Base-by-base conservation (phyloP, 1,284 basidiomycete genomes). In the Erythrobasidium hasegawianum region DNA sequence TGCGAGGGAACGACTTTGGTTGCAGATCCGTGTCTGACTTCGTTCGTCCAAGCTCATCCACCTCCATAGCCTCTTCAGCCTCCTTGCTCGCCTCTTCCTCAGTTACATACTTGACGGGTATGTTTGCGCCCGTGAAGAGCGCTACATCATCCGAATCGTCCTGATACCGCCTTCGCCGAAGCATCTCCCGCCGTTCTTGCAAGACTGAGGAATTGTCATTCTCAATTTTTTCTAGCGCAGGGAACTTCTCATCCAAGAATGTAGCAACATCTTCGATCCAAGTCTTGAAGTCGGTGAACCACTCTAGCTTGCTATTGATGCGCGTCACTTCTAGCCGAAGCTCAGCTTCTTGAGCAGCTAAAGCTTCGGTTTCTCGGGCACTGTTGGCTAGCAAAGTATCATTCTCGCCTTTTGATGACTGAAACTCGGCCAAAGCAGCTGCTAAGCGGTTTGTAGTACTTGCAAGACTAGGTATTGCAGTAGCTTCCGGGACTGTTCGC, bases 161-260 rank as follows among this genome's bases (percentile, higher is more conserved):
- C 4, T 80, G 80, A 27, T 75, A 79, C 65, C 90, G 82, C 11
- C 92, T 84, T 43, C 81, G 81, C 1, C 79, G 73, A 67, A 90
- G 79, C 80, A 95, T 86, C 2, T 85, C 83, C 26, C 80, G 81
- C 41, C 89, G 84, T 74, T 96, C 90, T 71, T 83, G 83, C 39
- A 91, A 77, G 41, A 94, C 82, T 0, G 85, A 86, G 5, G 87
- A 62, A 70, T 90, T 82, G 69, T 92, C 88, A 27, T 85, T 83
- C 76, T 96, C 93, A n/a, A 95, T 83, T 64, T 83, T 85, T 75
- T 95, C 91, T 16, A 97, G 80, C 58, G 81, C 79, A 1, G 92
- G 90, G 74, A 86, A 91, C 90, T 97, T 97, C 76, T 92, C 90
- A 73, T 95, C 92, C 40, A 97, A 80, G 76, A 97, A 96, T 2